phyloP scores from a whole-genome alignment of 345 rosid genomes.

The Psidium guajava region DNA sequence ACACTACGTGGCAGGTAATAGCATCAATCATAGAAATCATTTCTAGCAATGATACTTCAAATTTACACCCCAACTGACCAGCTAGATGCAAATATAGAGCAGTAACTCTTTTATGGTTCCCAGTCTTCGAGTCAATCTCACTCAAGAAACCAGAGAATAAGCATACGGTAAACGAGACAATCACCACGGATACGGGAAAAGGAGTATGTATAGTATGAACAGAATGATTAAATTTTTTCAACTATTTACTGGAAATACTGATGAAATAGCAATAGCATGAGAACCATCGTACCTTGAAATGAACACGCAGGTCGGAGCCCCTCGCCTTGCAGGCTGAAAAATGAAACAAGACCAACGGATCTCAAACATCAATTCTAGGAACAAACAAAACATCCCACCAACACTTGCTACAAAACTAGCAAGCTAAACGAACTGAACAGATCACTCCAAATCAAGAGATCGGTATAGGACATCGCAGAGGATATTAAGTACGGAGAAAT shows the following conservation, averaged over 20 bases:
- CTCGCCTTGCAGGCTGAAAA: conserved; percentile 92
- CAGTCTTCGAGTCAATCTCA: background rate
- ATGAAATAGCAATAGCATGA: background rate
- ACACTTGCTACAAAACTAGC: background rate
- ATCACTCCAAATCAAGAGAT: background rate
- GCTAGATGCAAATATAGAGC: background rate
- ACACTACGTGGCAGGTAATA: background rate
- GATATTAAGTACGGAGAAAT: background rate
- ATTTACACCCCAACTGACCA: background rate
- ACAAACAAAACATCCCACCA: background rate
- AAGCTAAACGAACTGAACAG: background rate
- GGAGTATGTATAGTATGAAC: background rate
- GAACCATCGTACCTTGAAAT: conserved; percentile 34
- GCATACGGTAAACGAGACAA: background rate
- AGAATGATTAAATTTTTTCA: background rate
- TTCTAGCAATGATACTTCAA: background rate
- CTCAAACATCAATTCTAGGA: background rate
- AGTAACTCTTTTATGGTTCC: background rate
- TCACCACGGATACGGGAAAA: background rate
- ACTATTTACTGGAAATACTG: background rate
- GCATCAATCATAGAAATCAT: background rate
- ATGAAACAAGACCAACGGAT: background rate
- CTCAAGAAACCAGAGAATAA: background rate
- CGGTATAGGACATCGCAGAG: background rate
- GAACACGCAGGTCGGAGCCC: conserved; percentile 91